Percentiles rank a stretch among this genome's conserved stretches.
Conservation (phyloP, 768 basidiomycete species). For the Tricholoma flavovirens region DNA sequence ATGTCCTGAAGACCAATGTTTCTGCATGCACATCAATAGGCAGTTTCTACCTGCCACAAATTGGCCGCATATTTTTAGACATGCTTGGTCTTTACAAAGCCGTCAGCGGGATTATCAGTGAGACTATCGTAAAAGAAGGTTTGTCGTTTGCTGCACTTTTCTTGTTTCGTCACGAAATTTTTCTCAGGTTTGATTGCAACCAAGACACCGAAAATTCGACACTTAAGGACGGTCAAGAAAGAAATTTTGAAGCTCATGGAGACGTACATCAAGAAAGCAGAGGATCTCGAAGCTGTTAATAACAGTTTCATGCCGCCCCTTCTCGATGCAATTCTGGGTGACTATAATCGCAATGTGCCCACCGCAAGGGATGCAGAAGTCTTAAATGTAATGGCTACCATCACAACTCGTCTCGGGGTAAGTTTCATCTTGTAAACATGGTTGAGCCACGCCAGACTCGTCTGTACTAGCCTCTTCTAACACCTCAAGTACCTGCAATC, state of each 20-base stretch:
- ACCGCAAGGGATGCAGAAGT: conserved; percentile 95
- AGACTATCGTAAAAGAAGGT: conserved; percentile 86
- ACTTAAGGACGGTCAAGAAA: conserved; percentile 95
- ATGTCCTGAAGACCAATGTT: conserved; percentile 97
- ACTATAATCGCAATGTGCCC: conserved; percentile 93
- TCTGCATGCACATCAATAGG: conserved; percentile 97
- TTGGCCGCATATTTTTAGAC: conserved; percentile 92
- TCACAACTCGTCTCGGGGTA: conserved; percentile 84
- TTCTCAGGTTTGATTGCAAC: conserved; percentile 79
- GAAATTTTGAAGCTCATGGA: conserved; percentile 97
- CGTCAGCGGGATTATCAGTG: conserved; percentile 93
- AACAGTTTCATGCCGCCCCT: conserved; percentile 89
- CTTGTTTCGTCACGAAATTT: neutral
- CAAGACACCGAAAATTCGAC: conserved; percentile 93
- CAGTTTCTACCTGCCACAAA: conserved; percentile 95
- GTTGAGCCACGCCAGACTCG: conserved; percentile 9
- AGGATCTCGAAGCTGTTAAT: conserved; percentile 92
- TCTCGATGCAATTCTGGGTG: conserved; percentile 94
- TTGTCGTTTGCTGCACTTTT: conserved; percentile 9
- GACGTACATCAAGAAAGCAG: conserved; percentile 95
- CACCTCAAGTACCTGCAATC: conserved; percentile 90
- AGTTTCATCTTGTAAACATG: conserved; percentile 24
- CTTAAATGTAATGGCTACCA: conserved; percentile 94
- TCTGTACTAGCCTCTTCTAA: conserved; percentile 62
- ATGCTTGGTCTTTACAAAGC: conserved; percentile 98